phyloP scores from a whole-genome alignment of 805 yeast species.

The Wickerhamomyces strasburgensis region DNA sequence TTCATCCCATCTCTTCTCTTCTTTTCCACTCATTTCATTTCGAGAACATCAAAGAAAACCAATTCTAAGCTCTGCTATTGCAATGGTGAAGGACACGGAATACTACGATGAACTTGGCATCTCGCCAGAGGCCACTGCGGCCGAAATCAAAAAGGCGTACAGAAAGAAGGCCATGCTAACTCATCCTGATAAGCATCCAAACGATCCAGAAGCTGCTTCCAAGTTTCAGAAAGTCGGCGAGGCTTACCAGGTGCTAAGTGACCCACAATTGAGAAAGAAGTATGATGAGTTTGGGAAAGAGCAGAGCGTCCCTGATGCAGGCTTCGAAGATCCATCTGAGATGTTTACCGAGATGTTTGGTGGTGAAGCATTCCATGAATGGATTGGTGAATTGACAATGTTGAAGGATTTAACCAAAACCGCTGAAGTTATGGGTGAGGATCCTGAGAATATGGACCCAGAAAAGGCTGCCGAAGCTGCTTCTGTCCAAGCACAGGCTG shows the following conservation, averaged over 20 bases:
- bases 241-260: slow-evolving; percentile 79
- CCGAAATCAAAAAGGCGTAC: slow-evolving; percentile 90
- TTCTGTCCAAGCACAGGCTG: no score
- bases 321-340: slow-evolving; percentile 82
- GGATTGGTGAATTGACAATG: slow-evolving; percentile 75
- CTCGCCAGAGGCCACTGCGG: slow-evolving; percentile 59
- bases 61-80: background rate
- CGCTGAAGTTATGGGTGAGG: slow-evolving; percentile 40
- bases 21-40: no score
- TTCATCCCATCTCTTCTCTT: no score
- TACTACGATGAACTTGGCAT: slow-evolving; percentile 83
- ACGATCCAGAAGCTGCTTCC: slow-evolving; percentile 83
- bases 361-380: slow-evolving; percentile 71
- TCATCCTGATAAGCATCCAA: slow-evolving; percentile 97
- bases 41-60: no score
- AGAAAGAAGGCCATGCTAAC: slow-evolving; percentile 82
- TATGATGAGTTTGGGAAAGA: slow-evolving; percentile 88
- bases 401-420: slow-evolving; percentile 57
- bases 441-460: background rate
- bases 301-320: slow-evolving; percentile 61
- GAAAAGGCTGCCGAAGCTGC: background rate
- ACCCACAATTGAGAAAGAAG: slow-evolving; percentile 56
- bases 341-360: slow-evolving; percentile 82
- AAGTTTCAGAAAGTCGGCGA: slow-evolving; percentile 71
- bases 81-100: slow-evolving; percentile 53